Base-by-base conservation (phyloP, 768 basidiomycete species). In the Lactarius psammicola region DNA sequence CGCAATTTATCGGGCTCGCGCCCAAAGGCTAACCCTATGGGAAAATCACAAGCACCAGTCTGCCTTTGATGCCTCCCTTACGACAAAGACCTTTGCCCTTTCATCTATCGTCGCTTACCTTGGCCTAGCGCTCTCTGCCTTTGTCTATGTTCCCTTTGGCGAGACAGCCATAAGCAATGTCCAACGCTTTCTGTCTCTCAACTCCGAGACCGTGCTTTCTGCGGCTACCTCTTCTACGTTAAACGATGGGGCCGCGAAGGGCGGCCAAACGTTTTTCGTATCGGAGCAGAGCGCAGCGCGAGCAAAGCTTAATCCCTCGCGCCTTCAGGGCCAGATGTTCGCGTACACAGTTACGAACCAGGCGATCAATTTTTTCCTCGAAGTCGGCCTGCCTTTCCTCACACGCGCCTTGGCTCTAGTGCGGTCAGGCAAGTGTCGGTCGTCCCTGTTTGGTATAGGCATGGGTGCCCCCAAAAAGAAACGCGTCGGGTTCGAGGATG, bases 61-160 rank as follows among this genome's bases (percentile, higher is more conserved):
- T 2, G 84, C 85, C 2, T 86, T 93, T 74, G 84, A 86, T 64
- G 84, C 86, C 8, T 92, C 91, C 20, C 81, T 97, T 30, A 94
- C 95, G 18, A 80, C 90, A 73, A 99, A 98, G 76, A 90, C 92
- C 3, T 99, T 98, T 73, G 86, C 89, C 1, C 82, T 98, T 61
- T 89, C 89, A 36, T 87, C 90, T 0, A 84, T 98, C 72, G 94
- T 95, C 23, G 90, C 96, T 0, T 98, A 95, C 74, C 86, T 95
- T 59, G 90, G 91, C 46, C 84, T 99, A n/a, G 87, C 85, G 7
- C 85, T 98, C 18, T 93, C 90, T n/a, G 94, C 95, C 18, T 98
- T 95, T 73, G 85, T 97, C 58, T 99, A 98, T 74, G 92, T 96
- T 4, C 95, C 95, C 0, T 97, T 95, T 68, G 95, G 95, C 33